Conservation (phyloP, 139 green algal species). For the Monoraphidium neglectum region DNA sequence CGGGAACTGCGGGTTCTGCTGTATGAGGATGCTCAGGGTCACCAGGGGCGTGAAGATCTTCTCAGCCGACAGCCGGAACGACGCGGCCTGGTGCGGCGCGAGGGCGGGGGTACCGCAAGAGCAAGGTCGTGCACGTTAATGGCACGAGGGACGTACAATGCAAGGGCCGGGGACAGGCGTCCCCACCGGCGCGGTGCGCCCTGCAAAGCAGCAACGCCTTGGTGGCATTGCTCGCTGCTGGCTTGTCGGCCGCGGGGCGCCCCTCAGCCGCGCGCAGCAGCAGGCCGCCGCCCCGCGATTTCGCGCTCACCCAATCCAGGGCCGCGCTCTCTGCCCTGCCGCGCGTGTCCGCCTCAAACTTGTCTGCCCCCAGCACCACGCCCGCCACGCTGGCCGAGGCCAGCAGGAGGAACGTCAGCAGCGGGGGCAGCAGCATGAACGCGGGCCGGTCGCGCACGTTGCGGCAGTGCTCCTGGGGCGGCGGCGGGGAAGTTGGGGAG, state of each 20-base stretch:
- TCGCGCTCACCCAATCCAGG: conserved; percentile 16
- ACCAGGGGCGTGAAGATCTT: conserved; percentile 26
- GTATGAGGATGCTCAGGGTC: conserved; percentile 19
- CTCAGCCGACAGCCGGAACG: conserved; percentile 20
- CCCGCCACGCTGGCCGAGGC: background rate
- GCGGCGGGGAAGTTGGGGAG: no score
- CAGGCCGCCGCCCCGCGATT: background rate
- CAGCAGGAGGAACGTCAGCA: conserved; percentile 2
- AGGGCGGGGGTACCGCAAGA: no score
- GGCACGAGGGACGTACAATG: background rate
- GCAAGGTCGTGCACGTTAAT: no score
- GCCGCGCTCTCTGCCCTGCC: conserved; percentile 12
- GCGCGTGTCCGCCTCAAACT: conserved; percentile 11
- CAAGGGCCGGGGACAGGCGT: background rate
- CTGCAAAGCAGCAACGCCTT: background rate
- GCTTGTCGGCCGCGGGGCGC: background rate
- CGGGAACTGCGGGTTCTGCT: conserved; percentile 12
- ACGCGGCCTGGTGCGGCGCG: conserved; percentile 4
- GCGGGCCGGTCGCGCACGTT: conserved; percentile 8
- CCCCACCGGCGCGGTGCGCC: background rate
- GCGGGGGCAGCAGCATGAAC: background rate
- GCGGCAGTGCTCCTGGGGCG: conserved; percentile 1
- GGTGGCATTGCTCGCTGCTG: background rate
- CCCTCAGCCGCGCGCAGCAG: background rate
- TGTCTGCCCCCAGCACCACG: conserved; percentile 19